Evolutionary conservation across 371 early-diverging fungal genomes (phyloP), one percentile per base, ranked within the genome.

Genomic region (Rhizomucor pusillus): DNA sequence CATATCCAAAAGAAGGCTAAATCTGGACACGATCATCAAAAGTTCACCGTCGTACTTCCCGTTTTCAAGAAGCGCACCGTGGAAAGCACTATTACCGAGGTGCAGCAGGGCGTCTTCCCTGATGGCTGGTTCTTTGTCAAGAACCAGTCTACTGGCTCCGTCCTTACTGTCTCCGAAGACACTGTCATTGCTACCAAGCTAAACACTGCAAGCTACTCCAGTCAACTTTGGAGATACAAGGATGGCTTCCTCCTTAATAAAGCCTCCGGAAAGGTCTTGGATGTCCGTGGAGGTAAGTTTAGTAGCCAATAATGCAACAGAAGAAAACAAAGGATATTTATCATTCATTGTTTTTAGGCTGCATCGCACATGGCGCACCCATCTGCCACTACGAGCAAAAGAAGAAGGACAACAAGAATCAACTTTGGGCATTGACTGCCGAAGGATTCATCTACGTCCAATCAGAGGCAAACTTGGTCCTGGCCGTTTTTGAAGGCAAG

Each of bases 71-170:
- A 68, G 36, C 49, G 54, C 10, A 47, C 52, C 1, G 52, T 53
- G 12, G 49, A 49, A 22, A 34, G 43, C 12, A 52, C 59, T 29
- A 52, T 36, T 29, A 56, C 55, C 35, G 25, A 19, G 5, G 66
- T 69, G 41, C 56, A 46, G 5, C 48, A 50, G 11, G 65, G 66
- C 33, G 60, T 70, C 43, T 85, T 85, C 68, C 85, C 85, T 35
- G 64, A 67, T 19, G 75, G 76, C 37, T 81, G 77, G 73, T 82
- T 85, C 69, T 85, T 81, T 60, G 71, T 85, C 60, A 85, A 81
- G 63, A 79, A 73, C 69, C 85, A 58, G 57, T 74, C 71, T 13
- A 69, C 66, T 10, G 69, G 71, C 39, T 59, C 72, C 4, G 79
- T 79, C 35, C 61, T 82, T 20, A 74, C 79, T 34, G 73, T 78